Conservation (phyloP, 2,329 filamentous ascomycete species). For the Sporothrix phasma region DNA sequence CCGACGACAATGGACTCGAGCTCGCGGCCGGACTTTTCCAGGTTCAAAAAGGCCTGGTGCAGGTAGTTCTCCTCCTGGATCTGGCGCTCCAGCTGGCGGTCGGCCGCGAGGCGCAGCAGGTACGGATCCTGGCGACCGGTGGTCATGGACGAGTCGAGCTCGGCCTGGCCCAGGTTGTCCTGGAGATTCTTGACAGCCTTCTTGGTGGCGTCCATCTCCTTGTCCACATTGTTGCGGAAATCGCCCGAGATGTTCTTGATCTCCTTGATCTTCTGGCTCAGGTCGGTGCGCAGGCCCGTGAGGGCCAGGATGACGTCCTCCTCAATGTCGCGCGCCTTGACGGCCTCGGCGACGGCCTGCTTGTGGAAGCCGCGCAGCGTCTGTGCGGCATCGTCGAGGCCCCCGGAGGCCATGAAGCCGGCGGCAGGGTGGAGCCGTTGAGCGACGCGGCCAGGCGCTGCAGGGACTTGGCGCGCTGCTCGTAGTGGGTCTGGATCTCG, state of each 20-base stretch:
- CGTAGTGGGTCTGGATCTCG: conserved; percentile 83
- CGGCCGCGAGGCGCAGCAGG: conserved; percentile 72
- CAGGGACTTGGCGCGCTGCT: conserved; percentile 71
- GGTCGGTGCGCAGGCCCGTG: conserved; percentile 73
- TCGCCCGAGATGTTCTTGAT: conserved; percentile 89
- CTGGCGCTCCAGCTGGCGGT: conserved; percentile 83
- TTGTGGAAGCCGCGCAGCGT: conserved; percentile 77
- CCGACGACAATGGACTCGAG: conserved; percentile 93
- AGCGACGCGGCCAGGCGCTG: conserved; percentile 75
- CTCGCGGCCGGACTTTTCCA: conserved; percentile 88
- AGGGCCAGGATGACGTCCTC: conserved; percentile 83
- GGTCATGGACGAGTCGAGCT: conserved; percentile 63
- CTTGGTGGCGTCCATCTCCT: conserved; percentile 79
- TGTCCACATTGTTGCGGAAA: conserved; percentile 94
- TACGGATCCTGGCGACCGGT: conserved; percentile 89
- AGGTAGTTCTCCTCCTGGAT: conserved; percentile 96
- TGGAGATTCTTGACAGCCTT: conserved; percentile 72
- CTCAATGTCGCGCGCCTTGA: conserved; percentile 84
- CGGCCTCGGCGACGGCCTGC: conserved; percentile 65
- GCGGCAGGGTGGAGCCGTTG: conserved; percentile 66
- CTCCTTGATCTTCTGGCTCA: conserved; percentile 95
- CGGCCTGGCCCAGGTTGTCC: conserved; percentile 68
- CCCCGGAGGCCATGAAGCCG: conserved; percentile 67
- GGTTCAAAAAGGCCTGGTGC: conserved; percentile 86
- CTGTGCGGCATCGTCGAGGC: conserved; percentile 78